These are phyloP conservation scores for Penicillium sp. DNA, from an alignment of 2,329 filamentous ascomycete genomes.

Conservation along the genomic window DNA sequence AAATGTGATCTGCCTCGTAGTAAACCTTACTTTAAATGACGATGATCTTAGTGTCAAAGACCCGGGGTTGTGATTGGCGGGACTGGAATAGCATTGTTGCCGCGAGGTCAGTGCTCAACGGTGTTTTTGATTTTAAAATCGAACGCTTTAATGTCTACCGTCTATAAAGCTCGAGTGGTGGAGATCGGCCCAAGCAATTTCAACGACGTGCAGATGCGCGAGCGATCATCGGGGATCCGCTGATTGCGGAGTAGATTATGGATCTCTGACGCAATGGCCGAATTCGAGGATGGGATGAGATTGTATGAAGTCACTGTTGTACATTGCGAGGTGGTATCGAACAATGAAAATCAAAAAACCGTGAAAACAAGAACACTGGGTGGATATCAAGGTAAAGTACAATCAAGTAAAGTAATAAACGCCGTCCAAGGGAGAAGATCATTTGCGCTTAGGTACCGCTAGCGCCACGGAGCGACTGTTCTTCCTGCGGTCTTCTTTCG, in stretches of 20 bases:
- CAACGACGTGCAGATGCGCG: not conserved
- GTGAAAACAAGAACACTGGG: not conserved
- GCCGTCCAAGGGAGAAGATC: not conserved
- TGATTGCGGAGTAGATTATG: not conserved
- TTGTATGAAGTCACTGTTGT: not conserved
- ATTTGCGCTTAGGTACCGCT: constrained; percentile 9
- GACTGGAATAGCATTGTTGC: not conserved
- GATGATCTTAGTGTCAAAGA: constrained; percentile 1
- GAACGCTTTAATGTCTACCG: not conserved
- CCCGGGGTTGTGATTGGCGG: constrained; percentile 8
- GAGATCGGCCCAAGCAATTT: constrained; percentile 2
- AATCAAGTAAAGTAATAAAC: not conserved
- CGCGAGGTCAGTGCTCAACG: constrained; percentile 9
- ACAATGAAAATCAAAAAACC: not conserved
- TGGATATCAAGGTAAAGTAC: constrained; percentile 12
- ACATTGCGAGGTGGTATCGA: not conserved
- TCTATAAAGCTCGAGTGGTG: not conserved
- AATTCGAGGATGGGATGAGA: not conserved
- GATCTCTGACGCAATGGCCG: not conserved
- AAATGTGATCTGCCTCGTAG: constrained; percentile 2
- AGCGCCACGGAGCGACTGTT: constrained; percentile 22
- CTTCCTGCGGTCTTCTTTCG: constrained; percentile 30
- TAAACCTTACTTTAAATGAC: not conserved
- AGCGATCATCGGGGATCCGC: not conserved
- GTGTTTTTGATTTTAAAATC: not conserved